phyloP scores from a whole-genome alignment of 176 grass and related monocot species.

The Panicum miliaceum region DNA sequence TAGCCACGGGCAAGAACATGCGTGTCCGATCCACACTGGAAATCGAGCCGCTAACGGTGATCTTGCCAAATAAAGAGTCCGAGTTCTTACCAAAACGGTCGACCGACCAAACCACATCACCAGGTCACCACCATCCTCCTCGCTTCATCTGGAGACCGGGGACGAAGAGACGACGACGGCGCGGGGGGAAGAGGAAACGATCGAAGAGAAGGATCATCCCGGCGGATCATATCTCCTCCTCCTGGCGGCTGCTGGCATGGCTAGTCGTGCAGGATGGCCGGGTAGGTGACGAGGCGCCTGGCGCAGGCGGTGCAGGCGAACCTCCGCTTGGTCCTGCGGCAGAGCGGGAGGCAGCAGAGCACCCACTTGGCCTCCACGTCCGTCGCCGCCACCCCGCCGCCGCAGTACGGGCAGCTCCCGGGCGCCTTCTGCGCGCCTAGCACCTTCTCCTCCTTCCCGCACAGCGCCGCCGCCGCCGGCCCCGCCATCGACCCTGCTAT shows the following conservation, averaged over 20 bases:
- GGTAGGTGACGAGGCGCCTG: slow-evolving; percentile 68
- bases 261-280: slow-evolving; percentile 42
- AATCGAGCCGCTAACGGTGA: background rate
- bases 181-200: too few species aligned
- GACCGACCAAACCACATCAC: background rate
- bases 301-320: slow-evolving; percentile 68
- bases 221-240: too few species aligned
- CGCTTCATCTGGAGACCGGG: background rate
- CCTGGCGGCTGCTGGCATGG: too few species aligned
- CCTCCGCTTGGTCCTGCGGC: slow-evolving; percentile 62
- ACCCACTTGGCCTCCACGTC: slow-evolving; percentile 68
- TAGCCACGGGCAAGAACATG: too few species aligned
- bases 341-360: slow-evolving; percentile 71
- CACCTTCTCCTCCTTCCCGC: slow-evolving; percentile 65
- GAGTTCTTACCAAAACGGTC: background rate
- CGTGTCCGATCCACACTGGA: background rate
- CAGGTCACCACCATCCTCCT: background rate
- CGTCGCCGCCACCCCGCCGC: slow-evolving; percentile 65
- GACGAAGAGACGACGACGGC: too few species aligned
- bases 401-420: slow-evolving; percentile 85
- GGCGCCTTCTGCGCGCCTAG: slow-evolving; percentile 69
- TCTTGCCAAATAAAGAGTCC: background rate
- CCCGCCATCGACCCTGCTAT: background rate
- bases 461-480: slow-evolving; percentile 22
- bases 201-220: too few species aligned